Conservation (phyloP, 139 green algal genomes). For the Chlamydomonas eustigma region DNA sequence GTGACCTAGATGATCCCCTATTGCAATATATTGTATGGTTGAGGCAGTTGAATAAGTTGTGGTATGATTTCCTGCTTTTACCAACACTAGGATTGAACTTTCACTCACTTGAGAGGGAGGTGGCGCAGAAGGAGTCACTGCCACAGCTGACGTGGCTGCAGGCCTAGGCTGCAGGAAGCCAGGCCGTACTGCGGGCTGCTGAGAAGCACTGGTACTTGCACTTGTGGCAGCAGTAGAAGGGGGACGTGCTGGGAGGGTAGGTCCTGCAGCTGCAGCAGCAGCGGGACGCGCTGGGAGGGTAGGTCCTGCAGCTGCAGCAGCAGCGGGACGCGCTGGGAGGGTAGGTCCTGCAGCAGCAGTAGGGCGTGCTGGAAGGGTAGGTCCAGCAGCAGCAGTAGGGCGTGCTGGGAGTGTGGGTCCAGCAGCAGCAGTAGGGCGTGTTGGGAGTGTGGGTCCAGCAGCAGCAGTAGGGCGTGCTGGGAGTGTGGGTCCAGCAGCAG, state of each 20-base stretch:
- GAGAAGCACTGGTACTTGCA: too few relatives aligned
- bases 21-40: too few relatives aligned
- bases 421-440: conserved; percentile 4
- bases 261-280: background rate
- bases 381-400: background rate
- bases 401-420: background rate
- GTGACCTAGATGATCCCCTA: too few relatives aligned
- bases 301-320: background rate
- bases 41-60: too few relatives aligned
- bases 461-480: background rate
- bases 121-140: background rate
- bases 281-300: background rate
- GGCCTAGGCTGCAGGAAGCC: background rate
- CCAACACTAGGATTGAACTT: too few relatives aligned
- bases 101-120: background rate
- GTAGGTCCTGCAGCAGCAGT: background rate
- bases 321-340: background rate
- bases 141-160: background rate
- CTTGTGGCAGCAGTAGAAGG: background rate
- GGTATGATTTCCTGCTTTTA: too few relatives aligned
- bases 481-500: background rate
- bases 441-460: conserved; percentile 7
- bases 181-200: too few relatives aligned
- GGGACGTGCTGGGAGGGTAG: background rate
- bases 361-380: background rate